Conservation (phyloP, 2,329 filamentous ascomycete genomes). For the Colletotrichum graminicola region DNA sequence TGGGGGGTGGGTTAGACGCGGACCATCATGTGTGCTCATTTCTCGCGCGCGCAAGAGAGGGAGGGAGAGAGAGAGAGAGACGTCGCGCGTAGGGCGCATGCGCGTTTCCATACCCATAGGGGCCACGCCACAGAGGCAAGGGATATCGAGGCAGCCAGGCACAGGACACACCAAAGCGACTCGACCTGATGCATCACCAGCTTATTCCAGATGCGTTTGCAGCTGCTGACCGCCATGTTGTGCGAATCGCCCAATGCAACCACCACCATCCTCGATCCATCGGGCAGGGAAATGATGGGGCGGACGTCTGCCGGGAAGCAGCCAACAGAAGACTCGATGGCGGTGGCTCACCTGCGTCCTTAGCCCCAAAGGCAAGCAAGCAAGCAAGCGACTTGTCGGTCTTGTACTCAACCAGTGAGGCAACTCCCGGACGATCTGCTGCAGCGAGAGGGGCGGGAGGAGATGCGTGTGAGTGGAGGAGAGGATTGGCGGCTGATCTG, state of each 20-base stretch:
- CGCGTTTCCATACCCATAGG: neutral
- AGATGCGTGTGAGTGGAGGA: constrained; percentile 12
- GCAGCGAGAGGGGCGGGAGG: constrained; percentile 15
- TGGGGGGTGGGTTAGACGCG: neutral
- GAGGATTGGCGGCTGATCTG: constrained; percentile 9
- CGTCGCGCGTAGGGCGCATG: neutral
- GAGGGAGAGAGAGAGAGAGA: too few relatives aligned
- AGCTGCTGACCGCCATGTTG: constrained; percentile 18
- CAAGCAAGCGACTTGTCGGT: neutral
- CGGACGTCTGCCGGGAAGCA: neutral
- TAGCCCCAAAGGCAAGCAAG: neutral
- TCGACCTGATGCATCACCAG: neutral
- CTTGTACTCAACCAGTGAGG: constrained; percentile 5
- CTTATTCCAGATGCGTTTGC: neutral
- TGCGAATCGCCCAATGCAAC: neutral
- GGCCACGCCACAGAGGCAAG: neutral
- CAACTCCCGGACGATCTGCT: constrained; percentile 39
- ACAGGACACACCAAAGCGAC: neutral
- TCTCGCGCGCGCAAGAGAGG: neutral
- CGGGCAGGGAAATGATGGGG: constrained; percentile 10
- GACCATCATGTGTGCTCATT: neutral
- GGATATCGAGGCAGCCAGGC: constrained; percentile 23
- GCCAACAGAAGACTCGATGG: constrained; percentile 16
- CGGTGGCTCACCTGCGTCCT: constrained; percentile 1
- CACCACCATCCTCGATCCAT: neutral